Evolutionary conservation across 441 rosid species (phyloP).

Genomic region (Geranium incanum): DNA sequence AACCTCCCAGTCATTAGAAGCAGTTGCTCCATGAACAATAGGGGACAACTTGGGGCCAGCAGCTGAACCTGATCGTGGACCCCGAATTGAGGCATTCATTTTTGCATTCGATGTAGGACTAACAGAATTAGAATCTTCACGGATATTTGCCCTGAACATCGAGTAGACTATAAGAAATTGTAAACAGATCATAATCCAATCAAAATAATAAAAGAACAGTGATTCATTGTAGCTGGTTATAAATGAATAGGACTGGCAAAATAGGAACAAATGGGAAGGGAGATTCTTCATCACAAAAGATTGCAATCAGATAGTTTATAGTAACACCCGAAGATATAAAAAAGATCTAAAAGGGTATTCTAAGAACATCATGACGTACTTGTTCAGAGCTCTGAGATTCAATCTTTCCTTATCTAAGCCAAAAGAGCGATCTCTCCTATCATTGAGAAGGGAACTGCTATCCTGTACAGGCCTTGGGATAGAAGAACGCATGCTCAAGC

Average conservation of each 20-base stretch:
- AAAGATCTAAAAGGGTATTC: neutral
- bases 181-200: conserved; percentile 12
- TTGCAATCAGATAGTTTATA: neutral
- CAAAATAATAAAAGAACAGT: conserved; percentile 2
- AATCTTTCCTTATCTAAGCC: conserved; percentile 77
- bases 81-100: conserved; percentile 62
- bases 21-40: conserved; percentile 51
- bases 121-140: conserved; percentile 72
- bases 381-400: conserved; percentile 64
- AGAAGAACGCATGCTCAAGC: conserved; percentile 57
- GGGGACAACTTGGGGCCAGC: conserved; percentile 65
- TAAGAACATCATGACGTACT: conserved; percentile 44
- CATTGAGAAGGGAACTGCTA: conserved; percentile 48
- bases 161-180: conserved; percentile 17
- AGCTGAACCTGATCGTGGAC: conserved; percentile 71
- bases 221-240: neutral
- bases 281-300: neutral
- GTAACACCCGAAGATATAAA: neutral
- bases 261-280: conserved; percentile 10
- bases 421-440: conserved; percentile 68
- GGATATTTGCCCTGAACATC: conserved; percentile 53
- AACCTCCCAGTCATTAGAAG: conserved; percentile 80
- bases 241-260: neutral
- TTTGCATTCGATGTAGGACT: conserved; percentile 75
- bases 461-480: conserved; percentile 59